phyloP scores from a whole-genome alignment of 1,139 yeast genomes.

The Suhomyces atakaporum region DNA sequence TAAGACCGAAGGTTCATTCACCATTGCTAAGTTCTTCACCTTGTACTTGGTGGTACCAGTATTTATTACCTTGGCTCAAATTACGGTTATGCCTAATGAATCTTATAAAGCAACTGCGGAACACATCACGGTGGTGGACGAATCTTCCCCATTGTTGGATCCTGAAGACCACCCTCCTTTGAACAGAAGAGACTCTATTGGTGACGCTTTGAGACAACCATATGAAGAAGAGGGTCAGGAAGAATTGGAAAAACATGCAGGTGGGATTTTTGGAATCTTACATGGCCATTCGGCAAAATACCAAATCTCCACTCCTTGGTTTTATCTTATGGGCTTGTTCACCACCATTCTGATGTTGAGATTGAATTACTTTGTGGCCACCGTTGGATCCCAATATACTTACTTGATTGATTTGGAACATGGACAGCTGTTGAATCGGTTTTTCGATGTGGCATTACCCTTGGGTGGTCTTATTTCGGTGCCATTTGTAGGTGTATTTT shows the following conservation, averaged over 20 bases:
- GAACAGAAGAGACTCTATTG: constrained; percentile 44
- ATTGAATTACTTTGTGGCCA: constrained; percentile 49
- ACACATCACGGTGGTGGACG: constrained; percentile 24
- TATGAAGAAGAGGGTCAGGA: constrained; percentile 46
- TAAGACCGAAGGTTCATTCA: constrained; percentile 28
- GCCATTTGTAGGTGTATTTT: constrained; percentile 45
- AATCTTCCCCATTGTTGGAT: constrained; percentile 21
- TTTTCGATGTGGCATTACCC: constrained; percentile 49
- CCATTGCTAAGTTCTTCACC: constrained; percentile 36
- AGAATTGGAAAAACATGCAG: constrained; percentile 33
- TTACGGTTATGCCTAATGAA: constrained; percentile 42
- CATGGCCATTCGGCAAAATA: constrained; percentile 46
- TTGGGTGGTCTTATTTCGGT: constrained; percentile 46
- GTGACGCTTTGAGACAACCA: constrained; percentile 49
- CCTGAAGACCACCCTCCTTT: constrained; percentile 11
- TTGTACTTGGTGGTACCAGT: constrained; percentile 42
- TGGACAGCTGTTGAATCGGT: constrained; percentile 36
- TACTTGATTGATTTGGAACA: constrained; percentile 34
- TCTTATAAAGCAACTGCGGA: constrained; percentile 42
- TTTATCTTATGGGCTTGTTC: constrained; percentile 40
- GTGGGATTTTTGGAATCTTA: constrained; percentile 46
- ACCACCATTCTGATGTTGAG: constrained; percentile 47
- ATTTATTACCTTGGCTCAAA: constrained; percentile 42
- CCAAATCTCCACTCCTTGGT: constrained; percentile 48
- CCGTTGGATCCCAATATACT: constrained; percentile 47